Evolutionary conservation across 495 filamentous ascomycete species (phyloP).

Genomic region (Ascobolus immersus): DNA sequence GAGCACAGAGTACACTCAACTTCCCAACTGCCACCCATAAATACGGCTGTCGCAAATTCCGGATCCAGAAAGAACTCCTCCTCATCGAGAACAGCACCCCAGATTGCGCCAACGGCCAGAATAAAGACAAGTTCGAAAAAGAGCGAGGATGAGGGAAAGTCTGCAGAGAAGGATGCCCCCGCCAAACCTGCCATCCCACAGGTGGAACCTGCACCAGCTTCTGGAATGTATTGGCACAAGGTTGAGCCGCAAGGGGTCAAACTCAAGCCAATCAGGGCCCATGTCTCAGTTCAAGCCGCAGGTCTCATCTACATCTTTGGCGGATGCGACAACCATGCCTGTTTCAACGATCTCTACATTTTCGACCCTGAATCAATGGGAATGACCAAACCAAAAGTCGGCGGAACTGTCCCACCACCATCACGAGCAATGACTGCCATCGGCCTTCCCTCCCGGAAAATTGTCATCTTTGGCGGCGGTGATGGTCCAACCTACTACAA

Average conservation of each 20-base stretch:
- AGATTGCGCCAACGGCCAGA: too few species aligned
- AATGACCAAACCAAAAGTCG: constrained; percentile 32
- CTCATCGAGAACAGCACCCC: too few species aligned
- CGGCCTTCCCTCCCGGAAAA: constrained; percentile 37
- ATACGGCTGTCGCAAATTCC: too few species aligned
- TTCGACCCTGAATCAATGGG: constrained; percentile 39
- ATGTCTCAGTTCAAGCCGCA: constrained; percentile 35
- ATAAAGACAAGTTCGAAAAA: too few species aligned
- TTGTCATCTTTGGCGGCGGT: constrained; percentile 39
- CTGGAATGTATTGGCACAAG: constrained; percentile 43
- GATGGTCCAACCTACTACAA: constrained; percentile 44
- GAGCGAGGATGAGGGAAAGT: too few species aligned
- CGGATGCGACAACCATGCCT: constrained; percentile 35
- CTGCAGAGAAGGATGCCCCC: too few species aligned
- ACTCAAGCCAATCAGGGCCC: constrained; percentile 32
- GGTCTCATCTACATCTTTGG: constrained; percentile 39
- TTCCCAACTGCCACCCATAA: too few species aligned
- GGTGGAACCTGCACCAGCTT: constrained; percentile 33
- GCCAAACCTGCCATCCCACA: constrained; percentile 30
- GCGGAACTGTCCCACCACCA: constrained; percentile 34
- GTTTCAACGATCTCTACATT: constrained; percentile 41
- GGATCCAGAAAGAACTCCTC: too few species aligned
- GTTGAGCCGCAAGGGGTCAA: constrained; percentile 30
- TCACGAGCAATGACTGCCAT: constrained; percentile 42
- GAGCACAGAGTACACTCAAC: too few species aligned